These are phyloP conservation scores for Metschnikowia santaceciliae DNA, from an alignment of 805 yeast genomes.

Conservation along the genomic window DNA sequence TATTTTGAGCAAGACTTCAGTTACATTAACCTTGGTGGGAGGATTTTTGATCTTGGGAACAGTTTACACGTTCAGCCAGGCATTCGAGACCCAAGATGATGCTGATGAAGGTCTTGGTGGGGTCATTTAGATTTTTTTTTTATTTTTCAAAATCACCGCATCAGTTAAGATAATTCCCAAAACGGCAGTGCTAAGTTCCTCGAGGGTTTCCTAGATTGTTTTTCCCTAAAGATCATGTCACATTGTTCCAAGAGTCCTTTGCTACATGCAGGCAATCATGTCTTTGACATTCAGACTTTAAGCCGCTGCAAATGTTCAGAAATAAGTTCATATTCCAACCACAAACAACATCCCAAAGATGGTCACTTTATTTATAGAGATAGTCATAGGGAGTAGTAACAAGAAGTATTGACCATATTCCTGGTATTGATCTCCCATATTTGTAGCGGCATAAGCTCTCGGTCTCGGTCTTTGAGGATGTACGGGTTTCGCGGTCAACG, in stretches of 20 bases:
- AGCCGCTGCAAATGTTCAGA: neutral
- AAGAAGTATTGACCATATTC: no score
- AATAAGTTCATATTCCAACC: neutral
- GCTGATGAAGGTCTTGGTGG: slow-evolving; percentile 20
- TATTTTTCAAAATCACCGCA: neutral
- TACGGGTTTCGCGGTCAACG: slow-evolving; percentile 4
- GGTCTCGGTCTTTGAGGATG: neutral
- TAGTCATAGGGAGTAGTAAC: no score
- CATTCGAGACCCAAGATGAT: slow-evolving; percentile 51
- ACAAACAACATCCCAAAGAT: neutral
- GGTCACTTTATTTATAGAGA: neutral
- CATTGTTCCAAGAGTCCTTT: neutral
- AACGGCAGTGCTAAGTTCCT: no score
- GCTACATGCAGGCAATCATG: neutral
- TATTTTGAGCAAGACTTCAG: slow-evolving; percentile 66
- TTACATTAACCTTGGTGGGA: slow-evolving; percentile 73
- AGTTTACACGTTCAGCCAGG: slow-evolving; percentile 75
- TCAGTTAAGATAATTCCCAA: no score
- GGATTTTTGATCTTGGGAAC: slow-evolving; percentile 83
- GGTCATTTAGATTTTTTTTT: slow-evolving; percentile 9
- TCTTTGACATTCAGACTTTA: neutral
- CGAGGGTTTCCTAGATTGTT: neutral
- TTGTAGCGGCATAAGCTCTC: neutral
- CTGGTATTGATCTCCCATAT: neutral
- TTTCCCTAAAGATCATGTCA: neutral